Conservation (phyloP, 2,329 filamentous ascomycete species). For the Aspergillus glaucus region DNA sequence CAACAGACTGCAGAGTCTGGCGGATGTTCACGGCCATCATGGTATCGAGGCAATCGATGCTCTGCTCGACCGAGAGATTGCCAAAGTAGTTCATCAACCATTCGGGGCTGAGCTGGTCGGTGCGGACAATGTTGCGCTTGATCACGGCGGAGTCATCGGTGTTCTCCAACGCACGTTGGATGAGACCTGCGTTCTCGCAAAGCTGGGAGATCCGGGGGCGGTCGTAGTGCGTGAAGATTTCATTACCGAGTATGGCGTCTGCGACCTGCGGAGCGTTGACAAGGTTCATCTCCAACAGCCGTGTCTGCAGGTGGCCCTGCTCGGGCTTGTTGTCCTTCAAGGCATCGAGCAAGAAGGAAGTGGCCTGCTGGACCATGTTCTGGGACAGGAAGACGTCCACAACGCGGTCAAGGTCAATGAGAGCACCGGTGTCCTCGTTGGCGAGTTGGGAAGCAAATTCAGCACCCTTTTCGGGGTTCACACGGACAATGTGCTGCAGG, state of each 20-base stretch:
- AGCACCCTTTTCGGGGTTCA: constrained; percentile 86
- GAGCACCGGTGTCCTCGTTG: constrained; percentile 76
- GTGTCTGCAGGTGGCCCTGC: constrained; percentile 87
- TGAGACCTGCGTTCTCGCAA: constrained; percentile 86
- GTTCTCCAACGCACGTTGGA: constrained; percentile 83
- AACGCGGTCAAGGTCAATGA: constrained; percentile 89
- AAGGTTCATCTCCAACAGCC: constrained; percentile 95
- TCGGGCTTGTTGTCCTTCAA: constrained; percentile 92
- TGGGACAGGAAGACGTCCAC: constrained; percentile 98
- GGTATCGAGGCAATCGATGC: constrained; percentile 84
- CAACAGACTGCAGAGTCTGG: constrained; percentile 89
- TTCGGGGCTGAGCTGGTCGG: constrained; percentile 80
- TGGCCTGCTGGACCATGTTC: constrained; percentile 95
- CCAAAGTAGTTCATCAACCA: constrained; percentile 93
- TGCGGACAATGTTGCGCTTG: constrained; percentile 80
- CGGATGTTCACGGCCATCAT: constrained; percentile 97
- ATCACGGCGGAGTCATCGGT: constrained; percentile 85
- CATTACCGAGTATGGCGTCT: constrained; percentile 93
- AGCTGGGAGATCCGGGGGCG: constrained; percentile 80
- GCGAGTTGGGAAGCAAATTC: constrained; percentile 92
- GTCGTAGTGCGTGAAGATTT: constrained; percentile 98
- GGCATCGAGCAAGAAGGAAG: constrained; percentile 93
- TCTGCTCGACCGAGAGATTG: constrained; percentile 89
- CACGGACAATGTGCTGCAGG: constrained; percentile 83
- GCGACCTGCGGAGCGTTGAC: constrained; percentile 95